Percentiles rank a stretch among this genome's conserved stretches.
Evolutionary conservation across 805 yeast species (phyloP).

Genomic region (Candida argentea): DNA sequence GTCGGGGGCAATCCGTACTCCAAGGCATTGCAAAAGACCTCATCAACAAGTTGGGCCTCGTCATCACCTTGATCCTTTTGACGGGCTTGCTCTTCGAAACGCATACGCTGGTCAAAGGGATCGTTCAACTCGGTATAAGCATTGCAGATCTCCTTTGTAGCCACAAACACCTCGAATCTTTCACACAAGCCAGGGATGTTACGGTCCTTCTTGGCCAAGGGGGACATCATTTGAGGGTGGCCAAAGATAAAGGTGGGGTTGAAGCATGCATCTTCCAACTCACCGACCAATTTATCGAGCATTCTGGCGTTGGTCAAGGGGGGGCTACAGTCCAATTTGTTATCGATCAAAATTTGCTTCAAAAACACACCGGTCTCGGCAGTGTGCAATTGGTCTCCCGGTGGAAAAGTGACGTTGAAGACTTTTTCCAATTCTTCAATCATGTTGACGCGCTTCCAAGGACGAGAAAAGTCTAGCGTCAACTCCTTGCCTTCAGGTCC

Average conservation of each 20-base stretch:
- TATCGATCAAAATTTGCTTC: slow-evolving; percentile 64
- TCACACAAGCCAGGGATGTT: slow-evolving; percentile 91
- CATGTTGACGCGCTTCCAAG: slow-evolving; percentile 98
- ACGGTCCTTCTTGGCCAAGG: slow-evolving; percentile 94
- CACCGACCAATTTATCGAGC: slow-evolving; percentile 97
- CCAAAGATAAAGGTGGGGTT: slow-evolving; percentile 98
- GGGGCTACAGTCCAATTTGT: slow-evolving; percentile 80
- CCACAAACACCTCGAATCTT: slow-evolving; percentile 96
- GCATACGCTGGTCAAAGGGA: slow-evolving; percentile 94
- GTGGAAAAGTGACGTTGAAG: slow-evolving; percentile 82
- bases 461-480: slow-evolving; percentile 83
- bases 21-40: slow-evolving; percentile 92
- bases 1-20: slow-evolving; percentile 99
- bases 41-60: slow-evolving; percentile 95
- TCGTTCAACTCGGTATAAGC: slow-evolving; percentile 98
- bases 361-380: slow-evolving; percentile 88
- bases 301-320: slow-evolving; percentile 96
- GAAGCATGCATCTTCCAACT: slow-evolving; percentile 85
- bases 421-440: slow-evolving; percentile 88
- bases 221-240: slow-evolving; percentile 99
- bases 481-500: slow-evolving; percentile 78
- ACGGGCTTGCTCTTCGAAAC: slow-evolving; percentile 98
- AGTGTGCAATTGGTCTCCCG: slow-evolving; percentile 92
- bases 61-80: slow-evolving; percentile 99
- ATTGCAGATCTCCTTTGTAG: slow-evolving; percentile 95